These are phyloP conservation scores for Pyracantha coccinea DNA, from an alignment of 331 rosid species.

Conservation along the genomic window DNA sequence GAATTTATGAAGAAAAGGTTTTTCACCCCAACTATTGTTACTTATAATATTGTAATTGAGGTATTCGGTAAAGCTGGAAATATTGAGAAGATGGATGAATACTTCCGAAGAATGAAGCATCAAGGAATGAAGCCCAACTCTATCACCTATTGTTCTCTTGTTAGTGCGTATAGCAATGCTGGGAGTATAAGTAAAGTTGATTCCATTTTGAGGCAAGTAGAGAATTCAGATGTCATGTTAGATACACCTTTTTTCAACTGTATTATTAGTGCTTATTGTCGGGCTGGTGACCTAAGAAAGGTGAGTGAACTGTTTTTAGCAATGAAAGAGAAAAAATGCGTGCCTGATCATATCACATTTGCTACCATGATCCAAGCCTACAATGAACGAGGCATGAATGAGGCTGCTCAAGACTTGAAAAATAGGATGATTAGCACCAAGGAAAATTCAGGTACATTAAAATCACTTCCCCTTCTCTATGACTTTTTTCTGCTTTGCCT, in stretches of 20 bases:
- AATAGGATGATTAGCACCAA: slow-evolving; percentile 34
- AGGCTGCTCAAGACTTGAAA: slow-evolving; percentile 55
- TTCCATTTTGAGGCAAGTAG: slow-evolving; percentile 66
- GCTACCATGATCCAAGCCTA: slow-evolving; percentile 68
- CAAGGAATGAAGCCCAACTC: slow-evolving; percentile 81
- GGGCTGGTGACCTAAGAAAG: slow-evolving; percentile 51
- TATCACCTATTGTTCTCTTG: slow-evolving; percentile 72
- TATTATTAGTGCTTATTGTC: slow-evolving; percentile 64
- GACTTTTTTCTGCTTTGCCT: not conserved
- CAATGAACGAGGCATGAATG: slow-evolving; percentile 57
- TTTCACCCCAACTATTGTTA: slow-evolving; percentile 62
- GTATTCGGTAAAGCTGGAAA: slow-evolving; percentile 75
- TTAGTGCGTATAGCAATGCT: slow-evolving; percentile 64
- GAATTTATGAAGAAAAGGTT: slow-evolving; percentile 67
- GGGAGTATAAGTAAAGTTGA: slow-evolving; percentile 51
- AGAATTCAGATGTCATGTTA: slow-evolving; percentile 62
- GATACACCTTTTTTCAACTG: slow-evolving; percentile 85
- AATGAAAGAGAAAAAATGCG: slow-evolving; percentile 64
- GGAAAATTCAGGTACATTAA: slow-evolving; percentile 32
- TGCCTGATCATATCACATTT: slow-evolving; percentile 58
- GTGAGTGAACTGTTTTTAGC: slow-evolving; percentile 52
- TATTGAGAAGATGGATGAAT: slow-evolving; percentile 50
- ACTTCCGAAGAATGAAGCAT: slow-evolving; percentile 66
- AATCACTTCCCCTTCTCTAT: not conserved
- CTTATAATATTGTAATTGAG: slow-evolving; percentile 70